A percentile compares a stretch with the other conserved stretches of the same genome.
These are phyloP conservation scores for Raffaelea albimanens DNA, from an alignment of 2,329 filamentous ascomycete species.

Conservation along the genomic window DNA sequence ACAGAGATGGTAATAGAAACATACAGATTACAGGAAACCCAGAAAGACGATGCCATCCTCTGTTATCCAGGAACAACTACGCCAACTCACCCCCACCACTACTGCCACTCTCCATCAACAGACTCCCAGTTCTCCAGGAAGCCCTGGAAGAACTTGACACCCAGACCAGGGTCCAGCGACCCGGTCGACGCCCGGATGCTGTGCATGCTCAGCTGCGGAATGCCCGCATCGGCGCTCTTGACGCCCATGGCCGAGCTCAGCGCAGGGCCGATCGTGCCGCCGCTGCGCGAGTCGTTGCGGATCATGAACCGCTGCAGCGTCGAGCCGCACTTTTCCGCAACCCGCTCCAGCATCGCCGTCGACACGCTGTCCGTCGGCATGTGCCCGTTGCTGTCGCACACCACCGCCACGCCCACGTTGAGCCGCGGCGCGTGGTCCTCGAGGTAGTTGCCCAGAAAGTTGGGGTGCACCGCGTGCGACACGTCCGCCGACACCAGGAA, in stretches of 20 bases:
- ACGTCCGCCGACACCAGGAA: constrained; percentile 93
- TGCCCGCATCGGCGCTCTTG: constrained; percentile 74
- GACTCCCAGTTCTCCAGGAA: constrained; percentile 81
- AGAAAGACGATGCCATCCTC: too few species aligned
- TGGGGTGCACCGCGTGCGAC: constrained; percentile 88
- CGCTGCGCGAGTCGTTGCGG: constrained; percentile 78
- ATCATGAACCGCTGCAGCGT: constrained; percentile 88
- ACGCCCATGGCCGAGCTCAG: constrained; percentile 73
- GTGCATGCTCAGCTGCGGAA: constrained; percentile 92
- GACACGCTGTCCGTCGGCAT: constrained; percentile 92
- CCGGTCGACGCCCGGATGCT: constrained; percentile 84
- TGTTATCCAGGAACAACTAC: too few species aligned
- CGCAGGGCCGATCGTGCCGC: constrained; percentile 93
- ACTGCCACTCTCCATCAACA: constrained; percentile 68
- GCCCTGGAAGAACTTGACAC: constrained; percentile 79
- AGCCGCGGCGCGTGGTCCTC: constrained; percentile 77
- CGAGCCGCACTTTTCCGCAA: constrained; percentile 64
- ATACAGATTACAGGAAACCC: too few species aligned
- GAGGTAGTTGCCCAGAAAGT: constrained; percentile 78
- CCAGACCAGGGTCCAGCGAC: constrained; percentile 74
- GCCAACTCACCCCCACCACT: not conserved
- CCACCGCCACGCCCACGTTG: constrained; percentile 77
- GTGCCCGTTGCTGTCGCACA: constrained; percentile 80
- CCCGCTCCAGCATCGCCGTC: constrained; percentile 66
- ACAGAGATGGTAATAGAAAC: too few species aligned